phyloP scores from a whole-genome alignment of 2,329 filamentous ascomycete genomes.

The Rhytidhysteron rufulum region DNA sequence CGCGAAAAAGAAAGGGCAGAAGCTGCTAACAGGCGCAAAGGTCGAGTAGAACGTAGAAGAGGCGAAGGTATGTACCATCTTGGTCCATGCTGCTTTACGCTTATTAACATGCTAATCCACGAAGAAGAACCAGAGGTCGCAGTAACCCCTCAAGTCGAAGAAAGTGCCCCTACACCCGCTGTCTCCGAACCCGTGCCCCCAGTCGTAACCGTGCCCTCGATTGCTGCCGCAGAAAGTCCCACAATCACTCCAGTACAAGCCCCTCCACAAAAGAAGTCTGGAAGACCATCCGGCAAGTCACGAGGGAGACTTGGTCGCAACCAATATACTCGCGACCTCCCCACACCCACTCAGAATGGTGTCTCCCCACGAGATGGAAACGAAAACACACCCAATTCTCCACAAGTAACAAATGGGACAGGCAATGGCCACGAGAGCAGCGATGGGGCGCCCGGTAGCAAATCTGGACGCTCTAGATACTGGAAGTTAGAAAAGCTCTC shows the following conservation, averaged over 20 bases:
- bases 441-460: slow-evolving; percentile 52
- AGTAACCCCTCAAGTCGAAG: slow-evolving; percentile 25
- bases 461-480: slow-evolving; percentile 57
- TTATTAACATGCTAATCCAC: slow-evolving; percentile 21
- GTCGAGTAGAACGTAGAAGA: slow-evolving; percentile 73
- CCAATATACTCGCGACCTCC: slow-evolving; percentile 33
- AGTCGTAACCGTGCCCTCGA: too few relatives aligned
- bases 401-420: slow-evolving; percentile 28
- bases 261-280: slow-evolving; percentile 28
- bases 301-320: slow-evolving; percentile 34
- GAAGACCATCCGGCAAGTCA: slow-evolving; percentile 30
- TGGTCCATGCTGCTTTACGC: too few relatives aligned
- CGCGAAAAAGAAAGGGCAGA: slow-evolving; percentile 71
- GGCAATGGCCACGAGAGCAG: slow-evolving; percentile 47
- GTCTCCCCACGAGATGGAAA: slow-evolving; percentile 24
- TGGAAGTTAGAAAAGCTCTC: slow-evolving; percentile 60
- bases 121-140: slow-evolving; percentile 22
- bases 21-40: slow-evolving; percentile 74
- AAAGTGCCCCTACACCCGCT: slow-evolving; percentile 17
- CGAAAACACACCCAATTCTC: slow-evolving; percentile 24
- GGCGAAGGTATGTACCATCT: slow-evolving; percentile 65
- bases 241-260: slow-evolving; percentile 21
- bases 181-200: slow-evolving; percentile 21
- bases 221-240: slow-evolving; percentile 19
- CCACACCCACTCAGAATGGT: slow-evolving; percentile 28